A percentile compares a stretch with the other conserved stretches of the same genome.
Conservation (phyloP, 352 stramenopile species). For the Bremia lactucae region DNA sequence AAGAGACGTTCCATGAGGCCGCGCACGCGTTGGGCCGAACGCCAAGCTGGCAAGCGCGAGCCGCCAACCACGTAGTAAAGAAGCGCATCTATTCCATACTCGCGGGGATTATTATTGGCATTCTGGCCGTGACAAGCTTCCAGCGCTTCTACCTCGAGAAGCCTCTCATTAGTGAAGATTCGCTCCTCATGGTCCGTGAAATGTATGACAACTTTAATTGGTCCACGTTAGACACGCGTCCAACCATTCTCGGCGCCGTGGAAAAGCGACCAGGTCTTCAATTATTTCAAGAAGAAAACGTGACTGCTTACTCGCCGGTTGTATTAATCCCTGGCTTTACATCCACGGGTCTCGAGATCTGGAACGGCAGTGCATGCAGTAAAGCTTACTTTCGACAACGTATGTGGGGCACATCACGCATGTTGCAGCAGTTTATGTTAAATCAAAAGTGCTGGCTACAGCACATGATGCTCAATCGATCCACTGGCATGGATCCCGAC, state of each 20-base stretch:
- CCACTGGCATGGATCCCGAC: constrained; percentile 83
- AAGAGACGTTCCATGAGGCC: constrained; percentile 13
- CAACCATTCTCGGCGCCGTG: constrained; percentile 22
- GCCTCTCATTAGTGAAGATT: constrained; percentile 36
- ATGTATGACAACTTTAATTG: constrained; percentile 59
- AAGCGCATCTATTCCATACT: constrained; percentile 70
- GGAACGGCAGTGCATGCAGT: constrained; percentile 83
- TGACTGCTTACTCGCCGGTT: constrained; percentile 60
- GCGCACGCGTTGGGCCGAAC: constrained; percentile 23
- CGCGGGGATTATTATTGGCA: constrained; percentile 38
- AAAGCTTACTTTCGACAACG: constrained; percentile 86
- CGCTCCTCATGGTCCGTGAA: constrained; percentile 38
- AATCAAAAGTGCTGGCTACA: constrained; percentile 89
- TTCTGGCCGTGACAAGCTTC: constrained; percentile 37
- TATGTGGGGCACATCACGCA: constrained; percentile 87
- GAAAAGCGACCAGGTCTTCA: constrained; percentile 39
- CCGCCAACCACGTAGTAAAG: constrained; percentile 41
- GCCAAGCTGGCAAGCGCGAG: constrained; percentile 46
- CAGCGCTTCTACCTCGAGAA: constrained; percentile 42
- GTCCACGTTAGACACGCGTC: constrained; percentile 52
- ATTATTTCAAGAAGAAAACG: constrained; percentile 33
- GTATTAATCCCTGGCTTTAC: constrained; percentile 91
- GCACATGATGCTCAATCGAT: constrained; percentile 87
- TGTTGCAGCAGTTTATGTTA: constrained; percentile 84
- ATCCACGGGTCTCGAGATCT: constrained; percentile 91